phyloP scores from a whole-genome alignment of 441 rosid genomes.

The Jatropha podagrica region DNA sequence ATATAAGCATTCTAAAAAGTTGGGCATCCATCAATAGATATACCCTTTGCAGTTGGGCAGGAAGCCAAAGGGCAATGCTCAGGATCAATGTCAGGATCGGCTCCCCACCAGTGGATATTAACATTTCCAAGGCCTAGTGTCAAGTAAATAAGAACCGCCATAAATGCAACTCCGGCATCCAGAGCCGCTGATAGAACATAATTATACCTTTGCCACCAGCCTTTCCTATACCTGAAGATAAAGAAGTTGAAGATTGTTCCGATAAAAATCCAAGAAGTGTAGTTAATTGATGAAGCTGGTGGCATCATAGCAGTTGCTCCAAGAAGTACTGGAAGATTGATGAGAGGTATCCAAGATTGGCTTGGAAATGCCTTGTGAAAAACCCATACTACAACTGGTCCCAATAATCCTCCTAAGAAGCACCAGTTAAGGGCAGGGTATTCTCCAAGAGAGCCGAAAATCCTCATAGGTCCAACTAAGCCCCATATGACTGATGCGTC shows the following conservation, averaged over 20 bases:
- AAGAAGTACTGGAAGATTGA: slow-evolving; percentile 70
- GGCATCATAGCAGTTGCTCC: slow-evolving; percentile 74
- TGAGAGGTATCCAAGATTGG: slow-evolving; percentile 57
- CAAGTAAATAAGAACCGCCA: slow-evolving; percentile 69
- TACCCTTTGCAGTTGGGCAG: slow-evolving; percentile 73
- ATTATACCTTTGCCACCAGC: slow-evolving; percentile 82
- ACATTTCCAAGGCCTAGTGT: slow-evolving; percentile 21
- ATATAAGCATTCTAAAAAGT: slow-evolving; percentile 15
- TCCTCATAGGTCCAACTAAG: slow-evolving; percentile 69
- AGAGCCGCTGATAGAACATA: slow-evolving; percentile 78
- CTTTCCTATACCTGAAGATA: slow-evolving; percentile 52
- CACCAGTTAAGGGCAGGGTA: slow-evolving; percentile 81
- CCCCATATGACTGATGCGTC: slow-evolving; percentile 95
- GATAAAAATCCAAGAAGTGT: slow-evolving; percentile 58
- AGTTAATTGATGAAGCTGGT: slow-evolving; percentile 71
- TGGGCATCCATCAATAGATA: slow-evolving; percentile 62
- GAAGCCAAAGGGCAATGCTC: slow-evolving; percentile 71
- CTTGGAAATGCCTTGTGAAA: slow-evolving; percentile 59
- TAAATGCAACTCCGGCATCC: slow-evolving; percentile 82
- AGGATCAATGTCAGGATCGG: slow-evolving; percentile 27
- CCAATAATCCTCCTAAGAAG: slow-evolving; percentile 70
- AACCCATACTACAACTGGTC: slow-evolving; percentile 59
- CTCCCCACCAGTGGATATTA: slow-evolving; percentile 63
- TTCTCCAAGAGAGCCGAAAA: slow-evolving; percentile 61
- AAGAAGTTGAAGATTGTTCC: slow-evolving; percentile 61